Conservation (phyloP, 2,329 filamentous ascomycete species). For the Phaeomoniella chlamydospora region DNA sequence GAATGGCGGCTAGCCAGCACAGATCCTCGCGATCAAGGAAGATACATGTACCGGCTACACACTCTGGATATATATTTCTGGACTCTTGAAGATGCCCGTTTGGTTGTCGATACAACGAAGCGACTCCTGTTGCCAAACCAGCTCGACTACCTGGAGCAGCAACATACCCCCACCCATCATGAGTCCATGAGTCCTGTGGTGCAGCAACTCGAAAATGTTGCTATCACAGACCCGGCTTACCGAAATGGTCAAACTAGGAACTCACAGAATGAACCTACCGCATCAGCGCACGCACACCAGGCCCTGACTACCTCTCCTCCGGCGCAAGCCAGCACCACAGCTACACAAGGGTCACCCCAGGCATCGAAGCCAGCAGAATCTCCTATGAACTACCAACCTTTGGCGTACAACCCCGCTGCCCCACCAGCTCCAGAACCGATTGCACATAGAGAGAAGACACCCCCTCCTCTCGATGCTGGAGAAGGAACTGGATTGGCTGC, state of each 20-base stretch:
- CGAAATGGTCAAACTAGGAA: conserved; percentile 26
- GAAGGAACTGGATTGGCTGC: conserved; percentile 29
- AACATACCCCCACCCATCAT: conserved; percentile 17
- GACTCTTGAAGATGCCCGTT: conserved; percentile 42
- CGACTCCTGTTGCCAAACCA: conserved; percentile 21
- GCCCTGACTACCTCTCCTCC: conserved; percentile 9
- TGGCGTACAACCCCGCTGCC: conserved; percentile 53
- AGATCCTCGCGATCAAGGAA: conserved; percentile 37
- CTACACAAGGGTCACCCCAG: conserved; percentile 6
- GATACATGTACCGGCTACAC: conserved; percentile 41
- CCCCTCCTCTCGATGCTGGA: conserved; percentile 43
- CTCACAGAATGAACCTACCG: conserved; percentile 12
- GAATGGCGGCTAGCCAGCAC: conserved; percentile 44
- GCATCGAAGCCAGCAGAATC: conserved; percentile 11
- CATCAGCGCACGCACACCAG: conserved; percentile 5
- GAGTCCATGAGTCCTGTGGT: conserved; percentile 43
- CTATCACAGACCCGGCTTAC: conserved; percentile 38
- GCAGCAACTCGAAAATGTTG: conserved; percentile 47
- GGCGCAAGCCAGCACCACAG: conserved; percentile 3
- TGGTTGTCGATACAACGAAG: conserved; percentile 33
- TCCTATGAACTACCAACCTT: conserved; percentile 27
- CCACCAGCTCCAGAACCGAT: conserved; percentile 52
- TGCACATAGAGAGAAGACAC: conserved; percentile 50
- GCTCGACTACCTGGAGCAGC: conserved; percentile 34
- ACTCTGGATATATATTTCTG: conserved; percentile 51